A percentile compares a stretch with the other conserved stretches of the same genome.
Conservation (phyloP, 225 moss, liverwort and hornwort species). For the Ulota crispa region DNA sequence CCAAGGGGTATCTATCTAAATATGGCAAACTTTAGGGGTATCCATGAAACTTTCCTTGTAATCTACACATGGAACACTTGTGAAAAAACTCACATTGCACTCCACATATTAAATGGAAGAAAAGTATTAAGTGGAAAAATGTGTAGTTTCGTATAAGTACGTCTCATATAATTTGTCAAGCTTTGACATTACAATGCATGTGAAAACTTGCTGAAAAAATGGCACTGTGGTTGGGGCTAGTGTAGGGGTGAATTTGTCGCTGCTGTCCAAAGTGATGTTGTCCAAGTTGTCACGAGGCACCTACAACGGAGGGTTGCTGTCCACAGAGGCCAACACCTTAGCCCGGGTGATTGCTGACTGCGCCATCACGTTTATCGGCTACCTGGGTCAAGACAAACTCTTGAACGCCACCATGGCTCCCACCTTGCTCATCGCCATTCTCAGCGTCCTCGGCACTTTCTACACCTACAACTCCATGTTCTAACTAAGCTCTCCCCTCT, state of each 20-base stretch:
- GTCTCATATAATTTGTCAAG: too few species aligned
- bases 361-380: slow-evolving; percentile 77
- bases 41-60: too few species aligned
- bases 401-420: slow-evolving; percentile 69
- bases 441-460: slow-evolving; percentile 52
- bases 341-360: slow-evolving; percentile 75
- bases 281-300: slow-evolving; percentile 69
- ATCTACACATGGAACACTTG: too few species aligned
- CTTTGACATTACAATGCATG: too few species aligned
- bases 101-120: too few species aligned
- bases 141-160: too few species aligned
- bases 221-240: neutral
- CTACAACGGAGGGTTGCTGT: slow-evolving; percentile 82
- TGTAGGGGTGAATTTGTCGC: slow-evolving; percentile 85
- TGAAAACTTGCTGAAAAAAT: too few species aligned
- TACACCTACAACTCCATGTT: slow-evolving; percentile 79
- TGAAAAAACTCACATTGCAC: too few species aligned
- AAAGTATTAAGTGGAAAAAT: too few species aligned
- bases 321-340: slow-evolving; percentile 87
- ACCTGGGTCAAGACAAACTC: slow-evolving; percentile 37
- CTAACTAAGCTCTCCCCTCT: slow-evolving; percentile 10
- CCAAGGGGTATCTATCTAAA: too few species aligned
- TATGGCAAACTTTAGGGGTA: too few species aligned
- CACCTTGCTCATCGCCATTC: slow-evolving; percentile 54
- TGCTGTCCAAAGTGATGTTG: slow-evolving; percentile 74